Conservation (phyloP, 169 alveolate species). For the Cystoisospora suis region DNA sequence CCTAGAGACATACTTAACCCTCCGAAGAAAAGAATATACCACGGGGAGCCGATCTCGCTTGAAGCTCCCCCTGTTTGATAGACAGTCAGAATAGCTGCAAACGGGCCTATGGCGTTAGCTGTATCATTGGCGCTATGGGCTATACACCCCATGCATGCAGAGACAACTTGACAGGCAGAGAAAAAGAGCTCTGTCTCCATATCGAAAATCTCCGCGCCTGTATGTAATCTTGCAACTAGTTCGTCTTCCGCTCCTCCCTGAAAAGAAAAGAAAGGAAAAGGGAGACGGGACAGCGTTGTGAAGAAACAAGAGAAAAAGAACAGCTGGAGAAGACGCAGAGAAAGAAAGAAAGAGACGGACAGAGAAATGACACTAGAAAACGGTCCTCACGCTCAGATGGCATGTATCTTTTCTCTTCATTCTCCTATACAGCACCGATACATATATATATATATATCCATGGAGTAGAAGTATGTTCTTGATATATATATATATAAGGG, state of each 20-base stretch:
- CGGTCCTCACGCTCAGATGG: too few species aligned
- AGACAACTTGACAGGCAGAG: constrained; percentile 74
- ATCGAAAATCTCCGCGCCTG: constrained; percentile 69
- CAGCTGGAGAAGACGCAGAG: too few species aligned
- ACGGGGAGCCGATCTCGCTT: constrained; percentile 71
- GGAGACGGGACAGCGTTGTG: too few species aligned
- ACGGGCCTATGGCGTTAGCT: constrained; percentile 87
- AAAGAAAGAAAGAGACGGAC: too few species aligned
- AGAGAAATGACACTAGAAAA: too few species aligned
- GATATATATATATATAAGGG: too few species aligned
- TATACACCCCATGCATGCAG: constrained; percentile 80
- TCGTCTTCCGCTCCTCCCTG: constrained; percentile 32
- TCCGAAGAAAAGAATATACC: constrained; percentile 83
- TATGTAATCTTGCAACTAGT: constrained; percentile 43
- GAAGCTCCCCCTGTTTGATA: constrained; percentile 65
- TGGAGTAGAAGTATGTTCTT: too few species aligned
- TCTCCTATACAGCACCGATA: too few species aligned
- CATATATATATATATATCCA: too few species aligned
- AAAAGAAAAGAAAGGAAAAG: not conserved
- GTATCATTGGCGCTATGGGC: constrained; percentile 88
- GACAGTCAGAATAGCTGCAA: constrained; percentile 71
- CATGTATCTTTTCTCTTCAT: too few species aligned
- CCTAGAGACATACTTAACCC: constrained; percentile 85
- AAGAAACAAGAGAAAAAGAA: too few species aligned
- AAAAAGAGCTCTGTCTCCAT: constrained; percentile 71